These are phyloP conservation scores for Spiromastix sp. DNA, from an alignment of 2,329 filamentous ascomycete species.

Conservation along the genomic window DNA sequence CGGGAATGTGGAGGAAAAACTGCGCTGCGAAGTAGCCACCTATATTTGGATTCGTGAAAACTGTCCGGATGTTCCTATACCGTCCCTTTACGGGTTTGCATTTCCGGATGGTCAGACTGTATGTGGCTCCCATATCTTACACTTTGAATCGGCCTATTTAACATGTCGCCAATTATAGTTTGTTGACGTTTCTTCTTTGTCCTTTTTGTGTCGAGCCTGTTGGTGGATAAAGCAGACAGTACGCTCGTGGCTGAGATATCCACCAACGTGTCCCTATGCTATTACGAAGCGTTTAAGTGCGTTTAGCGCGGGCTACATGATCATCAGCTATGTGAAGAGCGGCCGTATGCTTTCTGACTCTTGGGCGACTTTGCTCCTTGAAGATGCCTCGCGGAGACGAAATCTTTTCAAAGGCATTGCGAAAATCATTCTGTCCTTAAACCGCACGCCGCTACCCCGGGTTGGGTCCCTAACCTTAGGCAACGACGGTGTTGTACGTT, in stretches of 20 bases:
- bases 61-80: conserved; percentile 27
- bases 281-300: conserved; percentile 8
- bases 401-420: conserved; percentile 14
- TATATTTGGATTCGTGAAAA: conserved; percentile 31
- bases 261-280: conserved; percentile 17
- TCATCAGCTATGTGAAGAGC: conserved; percentile 21
- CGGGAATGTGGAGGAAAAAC: conserved; percentile 30
- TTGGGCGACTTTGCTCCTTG: too few relatives aligned
- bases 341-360: conserved; percentile 21
- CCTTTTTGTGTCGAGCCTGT: conserved; percentile 12
- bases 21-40: conserved; percentile 31
- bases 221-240: conserved; percentile 15
- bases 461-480: conserved; percentile 25
- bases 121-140: conserved; percentile 5
- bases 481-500: conserved; percentile 12
- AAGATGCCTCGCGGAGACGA: background rate
- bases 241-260: conserved; percentile 14
- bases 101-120: conserved; percentile 21
- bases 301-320: conserved; percentile 19
- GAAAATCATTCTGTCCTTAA: conserved; percentile 10
- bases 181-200: conserved; percentile 7
- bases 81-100: conserved; percentile 25
- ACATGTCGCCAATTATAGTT: conserved; percentile 8
- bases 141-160: background rate
- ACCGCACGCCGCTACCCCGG: conserved; percentile 14